Conservation (phyloP, 148 eudicot genomes). For the Beta vulgaris region DNA sequence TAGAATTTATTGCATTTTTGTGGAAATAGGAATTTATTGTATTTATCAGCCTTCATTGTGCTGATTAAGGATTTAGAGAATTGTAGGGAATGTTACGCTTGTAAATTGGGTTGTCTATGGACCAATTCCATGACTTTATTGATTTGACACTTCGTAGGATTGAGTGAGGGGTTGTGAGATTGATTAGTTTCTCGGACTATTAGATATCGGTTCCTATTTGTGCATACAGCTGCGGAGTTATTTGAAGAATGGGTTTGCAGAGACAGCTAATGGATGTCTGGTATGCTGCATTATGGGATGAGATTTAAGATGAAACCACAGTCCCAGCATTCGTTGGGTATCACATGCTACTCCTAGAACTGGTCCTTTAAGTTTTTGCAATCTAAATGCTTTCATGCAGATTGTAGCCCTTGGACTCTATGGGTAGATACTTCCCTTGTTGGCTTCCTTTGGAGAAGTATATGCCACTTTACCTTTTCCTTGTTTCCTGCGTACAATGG, state of each 20-base stretch:
- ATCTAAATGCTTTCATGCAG: neutral
- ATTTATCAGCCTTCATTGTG: neutral
- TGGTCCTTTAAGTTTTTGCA: neutral
- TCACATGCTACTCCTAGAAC: neutral
- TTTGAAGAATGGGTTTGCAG: neutral
- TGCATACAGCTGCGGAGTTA: neutral
- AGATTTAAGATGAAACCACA: neutral
- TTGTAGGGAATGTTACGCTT: neutral
- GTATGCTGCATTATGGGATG: neutral
- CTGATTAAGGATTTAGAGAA: neutral
- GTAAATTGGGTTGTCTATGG: neutral
- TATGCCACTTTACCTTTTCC: neutral
- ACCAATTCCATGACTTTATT: neutral
- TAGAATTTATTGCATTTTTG: conserved; percentile 24
- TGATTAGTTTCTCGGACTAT: neutral
- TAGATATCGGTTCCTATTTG: neutral
- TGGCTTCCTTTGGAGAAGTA: neutral
- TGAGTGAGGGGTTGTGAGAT: neutral
- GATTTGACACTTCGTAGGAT: neutral
- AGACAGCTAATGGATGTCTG: neutral
- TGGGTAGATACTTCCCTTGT: neutral
- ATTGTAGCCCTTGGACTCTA: neutral
- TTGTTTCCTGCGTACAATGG: neutral
- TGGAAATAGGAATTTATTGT: neutral
- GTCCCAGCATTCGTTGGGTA: neutral